These are phyloP conservation scores for Elaeis guineensis DNA, from an alignment of 176 grass and related monocot genomes.

Conservation along the genomic window DNA sequence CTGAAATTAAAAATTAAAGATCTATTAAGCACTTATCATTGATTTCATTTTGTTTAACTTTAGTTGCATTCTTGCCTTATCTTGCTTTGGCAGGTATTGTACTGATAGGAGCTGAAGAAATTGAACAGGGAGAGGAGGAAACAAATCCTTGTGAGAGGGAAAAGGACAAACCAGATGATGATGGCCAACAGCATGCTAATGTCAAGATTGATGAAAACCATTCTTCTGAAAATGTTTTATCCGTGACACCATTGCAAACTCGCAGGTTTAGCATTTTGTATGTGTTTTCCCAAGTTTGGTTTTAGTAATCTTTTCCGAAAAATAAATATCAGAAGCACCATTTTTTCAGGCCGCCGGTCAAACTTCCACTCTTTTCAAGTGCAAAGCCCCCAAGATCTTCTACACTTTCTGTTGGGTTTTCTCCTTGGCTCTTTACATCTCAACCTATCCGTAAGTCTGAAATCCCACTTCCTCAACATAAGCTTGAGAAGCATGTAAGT, in stretches of 20 bases:
- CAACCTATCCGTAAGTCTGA: constrained; percentile 25
- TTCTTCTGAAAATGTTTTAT: constrained; percentile 40
- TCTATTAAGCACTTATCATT: too few relatives aligned
- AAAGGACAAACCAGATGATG: constrained; percentile 42
- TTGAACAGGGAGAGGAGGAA: constrained; percentile 41
- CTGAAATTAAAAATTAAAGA: too few relatives aligned
- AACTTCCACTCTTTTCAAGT: constrained; percentile 61
- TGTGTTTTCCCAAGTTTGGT: background rate
- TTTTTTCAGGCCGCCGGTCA: constrained; percentile 46
- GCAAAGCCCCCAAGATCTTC: constrained; percentile 65
- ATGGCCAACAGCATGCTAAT: constrained; percentile 47
- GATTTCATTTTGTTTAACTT: background rate
- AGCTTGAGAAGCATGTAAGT: constrained; percentile 20
- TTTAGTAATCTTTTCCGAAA: too few relatives aligned
- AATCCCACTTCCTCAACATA: constrained; percentile 19
- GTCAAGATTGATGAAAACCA: constrained; percentile 34
- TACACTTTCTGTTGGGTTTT: constrained; percentile 39
- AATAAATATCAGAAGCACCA: background rate
- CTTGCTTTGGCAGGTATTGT: constrained; percentile 22
- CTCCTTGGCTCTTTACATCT: constrained; percentile 38
- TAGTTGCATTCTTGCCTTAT: constrained; percentile 20
- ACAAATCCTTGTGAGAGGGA: constrained; percentile 38
- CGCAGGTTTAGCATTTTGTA: constrained; percentile 36
- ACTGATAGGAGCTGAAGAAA: constrained; percentile 45
- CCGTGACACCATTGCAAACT: constrained; percentile 64